Percentiles rank a stretch among this genome's conserved stretches.
These are phyloP conservation scores for Dactylellina sp. DNA, from an alignment of 2,329 filamentous ascomycete species.

Conservation along the genomic window DNA sequence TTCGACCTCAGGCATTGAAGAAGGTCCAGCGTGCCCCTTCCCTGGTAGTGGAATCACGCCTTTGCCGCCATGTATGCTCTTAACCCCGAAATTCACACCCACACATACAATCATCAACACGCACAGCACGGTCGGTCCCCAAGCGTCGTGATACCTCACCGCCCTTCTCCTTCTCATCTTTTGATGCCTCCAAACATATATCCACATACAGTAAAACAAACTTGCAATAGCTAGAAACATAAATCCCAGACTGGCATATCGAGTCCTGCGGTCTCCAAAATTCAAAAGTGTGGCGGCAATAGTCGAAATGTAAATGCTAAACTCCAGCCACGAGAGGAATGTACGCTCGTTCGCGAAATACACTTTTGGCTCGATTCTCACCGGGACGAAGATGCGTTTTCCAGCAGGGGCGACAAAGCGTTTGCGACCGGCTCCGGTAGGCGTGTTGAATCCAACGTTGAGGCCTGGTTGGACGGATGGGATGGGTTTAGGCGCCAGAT, in stretches of 20 bases:
- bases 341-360: constrained; percentile 97
- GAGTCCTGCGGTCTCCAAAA: constrained; percentile 72
- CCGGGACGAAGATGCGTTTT: constrained; percentile 83
- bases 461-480: constrained; percentile 43
- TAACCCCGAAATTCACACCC: constrained; percentile 79
- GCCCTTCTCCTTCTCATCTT: constrained; percentile 85
- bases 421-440: constrained; percentile 49
- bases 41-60: constrained; percentile 39
- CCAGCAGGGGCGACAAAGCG: constrained; percentile 71
- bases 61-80: constrained; percentile 50
- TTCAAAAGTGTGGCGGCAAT: constrained; percentile 87
- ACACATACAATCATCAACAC: constrained; percentile 78
- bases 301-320: constrained; percentile 90
- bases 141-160: constrained; percentile 91
- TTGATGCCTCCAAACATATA: constrained; percentile 88
- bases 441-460: constrained; percentile 52
- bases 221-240: constrained; percentile 81
- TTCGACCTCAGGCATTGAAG: neutral
- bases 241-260: constrained; percentile 73
- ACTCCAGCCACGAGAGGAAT: constrained; percentile 97
- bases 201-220: constrained; percentile 82
- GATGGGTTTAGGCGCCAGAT: constrained; percentile 44
- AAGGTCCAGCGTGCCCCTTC: constrained; percentile 17
- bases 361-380: constrained; percentile 96
- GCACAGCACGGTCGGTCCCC: constrained; percentile 84